Base-by-base conservation (phyloP, 345 rosid genomes). In the Eucalyptus melliodora region DNA sequence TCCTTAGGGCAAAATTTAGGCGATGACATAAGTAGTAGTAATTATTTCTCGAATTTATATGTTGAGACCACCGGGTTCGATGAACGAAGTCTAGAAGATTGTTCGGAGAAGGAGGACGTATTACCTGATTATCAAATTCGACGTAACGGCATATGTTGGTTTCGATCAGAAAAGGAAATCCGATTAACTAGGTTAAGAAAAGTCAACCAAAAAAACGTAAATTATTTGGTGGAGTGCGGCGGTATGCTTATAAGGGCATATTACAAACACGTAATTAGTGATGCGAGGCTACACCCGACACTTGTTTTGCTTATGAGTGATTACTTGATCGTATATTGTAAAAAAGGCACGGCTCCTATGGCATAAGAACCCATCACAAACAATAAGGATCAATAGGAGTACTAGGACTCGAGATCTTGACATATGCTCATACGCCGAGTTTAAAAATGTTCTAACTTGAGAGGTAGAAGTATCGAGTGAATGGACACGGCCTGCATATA, bases 241-340 rank as follows among this genome's bases (percentile, higher is more conserved):
- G 13, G 15, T 12, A 11, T 21, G 16, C 16, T 2, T 12, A 77
- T 21, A 11, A 40, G 30, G 47, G 47, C 85, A 6, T 23, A 40
- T 77, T 23, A 40, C 10, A 77, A 40, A 2, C 16, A 6, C 8
- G 5, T 11, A 37, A 17, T 37, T 2, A 5, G 14, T 19, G 14
- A 72, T 37, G 83, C 16, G 1, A 12, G 27, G 31, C 40, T 65
- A 65, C 10, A 15, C 40, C 21, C 21, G 1, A n/a, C 37, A 65
- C 77, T 65, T 16, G 8, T 65, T 8, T n/a, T 3, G 31, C 11
- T 65, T 8, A 65, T 15, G 77, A 15, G 1, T 4, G 21, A 5
- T 17, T 12, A 19, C 9, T 77, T 0, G 2, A 11, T 7, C 0
- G 0, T 19, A 17, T 21, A 11, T 34, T 37, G 5, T 72, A 8